Percentiles rank a stretch among this genome's conserved stretches.
phyloP scores from a whole-genome alignment of 352 stramenopile genomes.

The Globisporangium radiosum region DNA sequence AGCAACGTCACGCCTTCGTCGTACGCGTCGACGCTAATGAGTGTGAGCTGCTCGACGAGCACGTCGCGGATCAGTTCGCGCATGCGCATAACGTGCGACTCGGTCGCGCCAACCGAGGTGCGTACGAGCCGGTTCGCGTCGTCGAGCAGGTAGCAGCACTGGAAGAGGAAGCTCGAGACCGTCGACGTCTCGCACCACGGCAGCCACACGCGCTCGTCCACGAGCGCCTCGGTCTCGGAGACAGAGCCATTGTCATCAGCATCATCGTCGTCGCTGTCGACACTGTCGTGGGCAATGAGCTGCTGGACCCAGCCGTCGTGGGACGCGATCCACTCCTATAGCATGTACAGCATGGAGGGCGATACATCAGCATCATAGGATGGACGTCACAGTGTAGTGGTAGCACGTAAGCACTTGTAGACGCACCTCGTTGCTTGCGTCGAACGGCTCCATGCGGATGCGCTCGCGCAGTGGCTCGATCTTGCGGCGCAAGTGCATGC shows the following conservation, averaged over 20 bases:
- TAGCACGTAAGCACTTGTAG: no score
- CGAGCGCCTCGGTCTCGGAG: conserved; percentile 32
- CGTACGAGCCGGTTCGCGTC: conserved; percentile 67
- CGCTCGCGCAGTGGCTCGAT: conserved; percentile 59
- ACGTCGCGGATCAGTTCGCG: conserved; percentile 59
- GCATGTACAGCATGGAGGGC: neutral
- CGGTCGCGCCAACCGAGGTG: conserved; percentile 24
- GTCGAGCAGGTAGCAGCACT: conserved; percentile 78
- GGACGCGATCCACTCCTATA: conserved; percentile 45
- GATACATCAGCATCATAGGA: no score
- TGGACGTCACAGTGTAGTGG: no score
- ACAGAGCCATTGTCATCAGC: neutral
- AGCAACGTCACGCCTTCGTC: conserved; percentile 56
- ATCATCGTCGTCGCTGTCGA: conserved; percentile 30
- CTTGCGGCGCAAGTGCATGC: conserved; percentile 43
- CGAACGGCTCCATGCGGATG: conserved; percentile 62
- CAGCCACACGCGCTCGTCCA: conserved; percentile 79
- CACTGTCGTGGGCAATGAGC: conserved; percentile 41
- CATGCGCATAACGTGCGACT: conserved; percentile 53
- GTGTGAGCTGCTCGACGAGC: conserved; percentile 70
- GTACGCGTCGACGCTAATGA: conserved; percentile 68
- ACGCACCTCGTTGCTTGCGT: conserved; percentile 67
- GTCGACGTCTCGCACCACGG: conserved; percentile 79
- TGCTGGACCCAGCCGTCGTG: conserved; percentile 78
- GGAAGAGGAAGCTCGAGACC: conserved; percentile 81